Conservation (phyloP, 2,329 filamentous ascomycete species). For the Botryotinia narcissicola region DNA sequence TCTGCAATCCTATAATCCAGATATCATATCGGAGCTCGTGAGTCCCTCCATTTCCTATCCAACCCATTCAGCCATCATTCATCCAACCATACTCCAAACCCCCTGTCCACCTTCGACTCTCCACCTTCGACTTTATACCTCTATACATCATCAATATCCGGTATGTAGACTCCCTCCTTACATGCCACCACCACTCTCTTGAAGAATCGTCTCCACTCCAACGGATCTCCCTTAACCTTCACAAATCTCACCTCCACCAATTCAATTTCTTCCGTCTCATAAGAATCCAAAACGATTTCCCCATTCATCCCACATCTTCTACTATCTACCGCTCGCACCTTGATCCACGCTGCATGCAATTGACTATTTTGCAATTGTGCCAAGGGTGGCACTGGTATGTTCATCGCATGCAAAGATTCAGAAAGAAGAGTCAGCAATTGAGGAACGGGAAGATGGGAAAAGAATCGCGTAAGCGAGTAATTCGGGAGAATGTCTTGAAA, state of each 20-base stretch:
- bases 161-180: conserved; percentile 75
- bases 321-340: conserved; percentile 71
- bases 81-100: neutral
- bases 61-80: neutral
- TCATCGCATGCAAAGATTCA: conserved; percentile 80
- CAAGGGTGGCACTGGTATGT: conserved; percentile 62
- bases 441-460: conserved; percentile 72
- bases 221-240: conserved; percentile 90
- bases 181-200: conserved; percentile 90
- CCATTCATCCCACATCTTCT: conserved; percentile 71
- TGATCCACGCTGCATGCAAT: conserved; percentile 61
- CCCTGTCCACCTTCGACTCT: neutral
- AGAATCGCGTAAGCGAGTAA: conserved; percentile 87
- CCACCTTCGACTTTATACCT: neutral
- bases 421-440: conserved; percentile 77
- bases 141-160: conserved; percentile 35
- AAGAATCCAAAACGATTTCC: conserved; percentile 70
- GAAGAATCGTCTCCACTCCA: conserved; percentile 96
- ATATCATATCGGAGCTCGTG: neutral
- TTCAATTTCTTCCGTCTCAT: conserved; percentile 55
- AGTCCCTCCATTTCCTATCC: neutral
- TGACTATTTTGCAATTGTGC: conserved; percentile 47
- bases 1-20: neutral
- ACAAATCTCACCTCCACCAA: conserved; percentile 85
- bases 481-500: conserved; percentile 91